A percentile compares a stretch with the other conserved stretches of the same genome.
Conservation (phyloP, 106 monocot genomes). For the Ottelia alismoides region DNA sequence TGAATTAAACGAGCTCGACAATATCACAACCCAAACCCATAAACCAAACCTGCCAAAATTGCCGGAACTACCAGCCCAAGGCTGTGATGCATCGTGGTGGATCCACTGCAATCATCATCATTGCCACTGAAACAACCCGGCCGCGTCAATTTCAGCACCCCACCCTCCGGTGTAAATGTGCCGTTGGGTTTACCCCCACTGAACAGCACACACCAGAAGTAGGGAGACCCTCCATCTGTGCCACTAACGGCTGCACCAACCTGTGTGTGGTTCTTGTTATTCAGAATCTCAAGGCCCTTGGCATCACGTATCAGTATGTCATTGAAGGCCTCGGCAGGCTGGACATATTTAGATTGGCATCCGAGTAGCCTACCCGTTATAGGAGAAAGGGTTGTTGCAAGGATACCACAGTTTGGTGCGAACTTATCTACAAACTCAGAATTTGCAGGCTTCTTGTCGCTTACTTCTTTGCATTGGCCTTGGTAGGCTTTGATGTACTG, state of each 20-base stretch:
- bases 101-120: conserved; percentile 61
- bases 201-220: conserved; percentile 83
- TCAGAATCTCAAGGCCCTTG: conserved; percentile 47
- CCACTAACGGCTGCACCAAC: conserved; percentile 70
- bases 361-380: conserved; percentile 73
- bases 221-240: conserved; percentile 64
- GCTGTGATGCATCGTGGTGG: no score
- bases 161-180: conserved; percentile 47
- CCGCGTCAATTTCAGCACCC: conserved; percentile 27
- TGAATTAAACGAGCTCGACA: no score
- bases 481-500: conserved; percentile 79
- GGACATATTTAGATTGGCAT: conserved; percentile 57
- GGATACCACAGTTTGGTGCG: conserved; percentile 69
- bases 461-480: conserved; percentile 56
- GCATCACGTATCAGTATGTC: conserved; percentile 29
- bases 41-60: no score
- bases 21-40: no score
- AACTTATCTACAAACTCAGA: conserved; percentile 55
- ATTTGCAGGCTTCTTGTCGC: conserved; percentile 51
- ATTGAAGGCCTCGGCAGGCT: conserved; percentile 46
- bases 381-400: conserved; percentile 35
- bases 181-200: conserved; percentile 52
- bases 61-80: no score
- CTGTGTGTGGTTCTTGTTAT: conserved; percentile 72
- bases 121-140: conserved; percentile 86